These are phyloP conservation scores for Aspergillus jensenii DNA, from an alignment of 2,329 filamentous ascomycete genomes.

Conservation along the genomic window DNA sequence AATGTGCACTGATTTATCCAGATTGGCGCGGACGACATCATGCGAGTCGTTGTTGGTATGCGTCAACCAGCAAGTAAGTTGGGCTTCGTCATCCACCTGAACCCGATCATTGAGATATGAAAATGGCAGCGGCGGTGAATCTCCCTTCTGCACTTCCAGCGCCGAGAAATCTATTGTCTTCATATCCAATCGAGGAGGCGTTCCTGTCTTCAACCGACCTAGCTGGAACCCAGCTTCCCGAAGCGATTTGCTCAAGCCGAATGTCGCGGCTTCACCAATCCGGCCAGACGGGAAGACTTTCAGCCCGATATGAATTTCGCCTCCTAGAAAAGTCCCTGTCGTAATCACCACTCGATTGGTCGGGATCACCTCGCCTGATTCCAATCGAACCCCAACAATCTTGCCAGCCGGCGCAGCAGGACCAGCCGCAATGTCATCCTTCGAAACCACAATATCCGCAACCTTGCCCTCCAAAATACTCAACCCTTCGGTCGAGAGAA, in stretches of 20 bases:
- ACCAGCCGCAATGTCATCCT: constrained; percentile 49
- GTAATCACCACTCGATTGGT: constrained; percentile 87
- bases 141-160: constrained; percentile 74
- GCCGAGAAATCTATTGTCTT: constrained; percentile 76
- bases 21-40: constrained; percentile 78
- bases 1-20: constrained; percentile 97
- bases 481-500: constrained; percentile 73
- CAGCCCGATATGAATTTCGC: constrained; percentile 93
- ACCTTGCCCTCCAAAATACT: constrained; percentile 83
- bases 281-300: constrained; percentile 82
- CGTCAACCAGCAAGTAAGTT: constrained; percentile 83
- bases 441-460: constrained; percentile 80
- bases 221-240: constrained; percentile 84
- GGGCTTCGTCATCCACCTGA: constrained; percentile 65
- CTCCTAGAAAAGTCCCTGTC: constrained; percentile 91
- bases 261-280: constrained; percentile 91
- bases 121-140: constrained; percentile 84
- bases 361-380: constrained; percentile 80
- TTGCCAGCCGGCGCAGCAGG: constrained; percentile 58
- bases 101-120: constrained; percentile 84
- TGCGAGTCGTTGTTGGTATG: constrained; percentile 83
- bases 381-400: constrained; percentile 81
- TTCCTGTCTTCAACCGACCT: constrained; percentile 91
- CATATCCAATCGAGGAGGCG: constrained; percentile 80
- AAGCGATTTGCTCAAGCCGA: constrained; percentile 87